Base-by-base conservation (phyloP, 2,329 filamentous ascomycete genomes). In the Talaromyces sp. region DNA sequence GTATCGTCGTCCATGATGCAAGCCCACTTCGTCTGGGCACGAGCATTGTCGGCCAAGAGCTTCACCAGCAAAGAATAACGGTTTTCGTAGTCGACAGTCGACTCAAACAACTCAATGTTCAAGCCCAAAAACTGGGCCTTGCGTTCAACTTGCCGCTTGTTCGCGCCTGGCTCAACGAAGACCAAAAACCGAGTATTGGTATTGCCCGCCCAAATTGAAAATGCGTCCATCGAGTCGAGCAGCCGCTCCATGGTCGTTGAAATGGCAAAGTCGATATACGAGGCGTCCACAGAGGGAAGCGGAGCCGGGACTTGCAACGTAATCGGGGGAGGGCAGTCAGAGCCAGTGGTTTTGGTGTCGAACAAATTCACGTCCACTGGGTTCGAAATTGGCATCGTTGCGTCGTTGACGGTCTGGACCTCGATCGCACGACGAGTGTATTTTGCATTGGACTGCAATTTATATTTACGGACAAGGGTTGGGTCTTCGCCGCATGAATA, bases 1-100 rank as follows among this genome's bases (percentile, higher is more conserved):
- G 85, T 88, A 66, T 88, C 85, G 67, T 88, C 85, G 67, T 88
- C 85, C 42, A 87, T 79, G 55, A 87, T 75, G 53, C 79, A 81
- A 15, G 81, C 78, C 85, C 85, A 88, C 33, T 76, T 73, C 0
- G 83, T 85, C 15, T 76, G 67, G 0, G 78, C 70, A 10, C 73
- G 77, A 33, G 75, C 70, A 56, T 79, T 73, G 27, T 76, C 69
- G 27, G 83, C 71, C 63, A 87, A 77, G 42, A 82, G 76, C 30
- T 79, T 74, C 9, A 87, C 71, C 13, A 87, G 77, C 13, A 82
- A 78, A 68, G 87, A 86, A 68, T 87, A 85, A 44, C 84, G 82
- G 63, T 84, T 69, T 47, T 76, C 70, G 59, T 77, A 77, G 61
- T 75, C 70, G 42, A 75, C 72, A 1, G 70, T 65, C 7, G 71